These are phyloP conservation scores for Waltergamsia citrina DNA, from an alignment of 2,329 filamentous ascomycete species.

Conservation along the genomic window DNA sequence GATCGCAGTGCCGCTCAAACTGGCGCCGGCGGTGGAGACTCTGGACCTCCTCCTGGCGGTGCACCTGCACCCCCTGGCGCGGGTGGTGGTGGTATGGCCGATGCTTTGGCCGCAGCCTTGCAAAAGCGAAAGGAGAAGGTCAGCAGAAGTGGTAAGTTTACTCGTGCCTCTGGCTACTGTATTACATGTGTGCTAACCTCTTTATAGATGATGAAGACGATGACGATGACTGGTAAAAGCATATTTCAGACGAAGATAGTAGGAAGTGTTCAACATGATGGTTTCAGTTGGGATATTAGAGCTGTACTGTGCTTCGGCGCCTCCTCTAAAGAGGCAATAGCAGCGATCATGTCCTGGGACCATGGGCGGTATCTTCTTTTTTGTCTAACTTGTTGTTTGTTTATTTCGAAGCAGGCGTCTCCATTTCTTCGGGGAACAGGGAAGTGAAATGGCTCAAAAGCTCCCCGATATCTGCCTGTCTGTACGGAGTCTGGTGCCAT, in stretches of 20 bases:
- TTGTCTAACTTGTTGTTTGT: neutral
- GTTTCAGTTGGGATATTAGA: no score
- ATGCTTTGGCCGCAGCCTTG: conserved; percentile 69
- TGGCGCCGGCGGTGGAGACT: conserved; percentile 37
- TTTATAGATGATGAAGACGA: conserved; percentile 63
- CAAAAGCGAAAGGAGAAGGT: conserved; percentile 88
- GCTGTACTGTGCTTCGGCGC: no score
- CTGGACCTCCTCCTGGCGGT: conserved; percentile 29
- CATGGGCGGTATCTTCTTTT: no score
- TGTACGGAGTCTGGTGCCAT: no score
- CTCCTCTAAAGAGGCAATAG: no score
- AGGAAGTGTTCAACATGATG: no score
- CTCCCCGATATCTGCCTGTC: no score
- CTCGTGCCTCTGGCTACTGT: neutral
- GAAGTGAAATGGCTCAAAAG: conserved; percentile 1
- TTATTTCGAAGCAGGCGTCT: neutral
- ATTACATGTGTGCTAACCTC: conserved; percentile 6
- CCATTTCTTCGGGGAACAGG: neutral
- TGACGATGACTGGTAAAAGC: conserved; percentile 65
- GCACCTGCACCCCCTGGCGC: conserved; percentile 22
- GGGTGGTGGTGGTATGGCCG: conserved; percentile 64
- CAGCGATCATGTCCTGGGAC: no score
- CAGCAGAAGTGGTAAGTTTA: conserved; percentile 78
- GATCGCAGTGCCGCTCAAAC: conserved; percentile 61
- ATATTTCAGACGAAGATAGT: no score